Percentiles rank a stretch among this genome's conserved stretches.
Evolutionary conservation across 2,329 filamentous ascomycete species (phyloP).

Genomic region (Xylaria sp.): DNA sequence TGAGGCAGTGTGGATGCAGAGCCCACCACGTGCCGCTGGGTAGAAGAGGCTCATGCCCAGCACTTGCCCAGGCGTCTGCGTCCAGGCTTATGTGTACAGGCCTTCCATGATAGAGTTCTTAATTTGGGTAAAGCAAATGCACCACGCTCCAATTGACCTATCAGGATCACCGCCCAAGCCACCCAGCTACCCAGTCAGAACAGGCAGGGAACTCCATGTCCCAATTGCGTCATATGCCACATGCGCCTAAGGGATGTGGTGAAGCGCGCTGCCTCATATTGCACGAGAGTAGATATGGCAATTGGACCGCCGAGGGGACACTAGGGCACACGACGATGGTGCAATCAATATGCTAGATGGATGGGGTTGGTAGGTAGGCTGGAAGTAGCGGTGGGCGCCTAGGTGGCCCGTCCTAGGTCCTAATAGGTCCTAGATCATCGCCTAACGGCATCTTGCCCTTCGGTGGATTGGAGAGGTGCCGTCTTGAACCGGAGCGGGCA

Average conservation of each 20-base stretch:
- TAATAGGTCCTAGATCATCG: slow-evolving; percentile 1
- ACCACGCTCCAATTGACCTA: slow-evolving; percentile 44
- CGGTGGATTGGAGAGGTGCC: neutral
- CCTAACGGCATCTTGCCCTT: slow-evolving; percentile 8
- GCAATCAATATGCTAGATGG: slow-evolving; percentile 11
- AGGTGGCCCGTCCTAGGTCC: slow-evolving; percentile 7
- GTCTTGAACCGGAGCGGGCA: slow-evolving; percentile 1
- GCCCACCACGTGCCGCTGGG: slow-evolving; percentile 2
- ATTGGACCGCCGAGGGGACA: neutral
- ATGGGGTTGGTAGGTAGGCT: slow-evolving; percentile 10
- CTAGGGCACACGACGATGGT: slow-evolving; percentile 1
- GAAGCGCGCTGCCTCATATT: slow-evolving; percentile 22
- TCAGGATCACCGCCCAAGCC: slow-evolving; percentile 39
- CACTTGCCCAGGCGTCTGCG: slow-evolving; percentile 8
- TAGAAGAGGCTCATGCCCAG: slow-evolving; percentile 10
- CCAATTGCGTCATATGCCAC: slow-evolving; percentile 37
- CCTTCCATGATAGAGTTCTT: slow-evolving; percentile 22
- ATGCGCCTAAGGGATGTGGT: slow-evolving; percentile 17
- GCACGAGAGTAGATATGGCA: slow-evolving; percentile 8
- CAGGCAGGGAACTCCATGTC: slow-evolving; percentile 18
- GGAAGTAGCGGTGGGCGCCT: slow-evolving; percentile 19
- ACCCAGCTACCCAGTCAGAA: slow-evolving; percentile 17
- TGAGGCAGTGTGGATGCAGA: neutral
- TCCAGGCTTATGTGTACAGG: slow-evolving; percentile 14
- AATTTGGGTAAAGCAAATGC: slow-evolving; percentile 22